Evolutionary conservation across 2,329 filamentous ascomycete species (phyloP), one percentile per base, ranked within the genome.

Genomic region (Colletotrichum gloeosporioides): DNA sequence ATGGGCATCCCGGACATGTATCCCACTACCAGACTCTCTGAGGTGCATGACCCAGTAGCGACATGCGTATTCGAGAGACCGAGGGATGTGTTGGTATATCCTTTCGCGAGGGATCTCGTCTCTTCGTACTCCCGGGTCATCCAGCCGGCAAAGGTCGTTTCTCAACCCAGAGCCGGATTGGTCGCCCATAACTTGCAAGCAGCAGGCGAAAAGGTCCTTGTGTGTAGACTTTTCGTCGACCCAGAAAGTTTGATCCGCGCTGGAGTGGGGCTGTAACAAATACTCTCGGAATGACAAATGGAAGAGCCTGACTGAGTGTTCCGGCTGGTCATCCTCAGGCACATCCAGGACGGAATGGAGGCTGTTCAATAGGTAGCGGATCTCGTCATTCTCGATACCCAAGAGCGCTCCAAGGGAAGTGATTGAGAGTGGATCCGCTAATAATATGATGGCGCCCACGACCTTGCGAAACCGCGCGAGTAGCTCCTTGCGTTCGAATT

Each of bases 401-500:
- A 49, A 7, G 3, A 49, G 18, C n/a, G 13, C 10, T 22, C 18
- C 44, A 1, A 49, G 44, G 0, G 44, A 49, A 4, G 2, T 3
- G 10, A 22, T 3, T 13, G 44, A 4, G 2, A 49, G 44, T 49
- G 44, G 44, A 49, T 49, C 10, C n/a, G 44, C 44, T 1, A 49
- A 22, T 0, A 49, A 22, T 2, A 49, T 13, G 44, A 49, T 49
- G 18, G 44, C 18, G 5, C 44, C 44, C 10, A 49, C 44, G 0
- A 49, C 18, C 18, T 7, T n/a, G 44, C 44, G 44, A 49, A 49
- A 49, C 6, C 2, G 44, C 3, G 44, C 9, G 4, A 22, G 44
- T 22, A 49, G 44, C 44, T 49, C 44, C 10, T 13, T 4, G 10
- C 10, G 1, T n/a, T n/a, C 18, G 3, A 22, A 0, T 0, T n/a